Evolutionary conservation across 495 filamentous ascomycete genomes (phyloP), one percentile per base, ranked within the genome.

Genomic region (Talaromyces borbonicus): DNA sequence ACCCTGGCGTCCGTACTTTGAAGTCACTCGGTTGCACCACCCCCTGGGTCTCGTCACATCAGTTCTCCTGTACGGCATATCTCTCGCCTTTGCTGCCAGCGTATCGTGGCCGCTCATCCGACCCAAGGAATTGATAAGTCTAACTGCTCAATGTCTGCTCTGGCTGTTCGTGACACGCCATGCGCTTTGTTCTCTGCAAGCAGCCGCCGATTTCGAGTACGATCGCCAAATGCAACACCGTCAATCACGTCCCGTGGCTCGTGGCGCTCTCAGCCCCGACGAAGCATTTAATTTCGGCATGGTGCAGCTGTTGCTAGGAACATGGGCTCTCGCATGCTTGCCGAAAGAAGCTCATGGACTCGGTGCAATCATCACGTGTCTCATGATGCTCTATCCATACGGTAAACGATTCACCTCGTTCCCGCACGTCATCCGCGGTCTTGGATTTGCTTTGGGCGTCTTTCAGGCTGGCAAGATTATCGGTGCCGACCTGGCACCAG

Each of bases 311-410:
- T 11, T 32, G 2, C 2, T 46, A 16, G 43, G 43, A 8, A 15
- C 30, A 7, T 35, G 5, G 16, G 4, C 14, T 1, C 43, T 46
- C 18, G 12, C 25, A 4, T 23, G 25, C 25, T 31, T 46, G 0
- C 43, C 43, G 4, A 25, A 12, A 8, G 20, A 35, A 7, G 24
- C 30, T 3, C 30, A 46, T 14, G 30, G 27, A 4, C 30, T 22
- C 19, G 43, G 27, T 8, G n/a, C 25, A 7, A 35, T 35, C 15
- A 22, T 22, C 14, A 46, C 43, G 3, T 5, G 33, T 1, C n/a
- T 25, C 15, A 36, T 46, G 43, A 46, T 35, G 43, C 3, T 24
- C 1, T 46, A 46, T 15, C 43, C 43, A 12, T 46, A 15, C 7
- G 29, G 6, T 5, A 46, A 46, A 22, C 29, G 43, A 24, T 31